Evolutionary conservation across 139 green algal genomes (phyloP), one percentile per base, ranked within the genome.

Genomic region (Chlorella sorokiniana): DNA sequence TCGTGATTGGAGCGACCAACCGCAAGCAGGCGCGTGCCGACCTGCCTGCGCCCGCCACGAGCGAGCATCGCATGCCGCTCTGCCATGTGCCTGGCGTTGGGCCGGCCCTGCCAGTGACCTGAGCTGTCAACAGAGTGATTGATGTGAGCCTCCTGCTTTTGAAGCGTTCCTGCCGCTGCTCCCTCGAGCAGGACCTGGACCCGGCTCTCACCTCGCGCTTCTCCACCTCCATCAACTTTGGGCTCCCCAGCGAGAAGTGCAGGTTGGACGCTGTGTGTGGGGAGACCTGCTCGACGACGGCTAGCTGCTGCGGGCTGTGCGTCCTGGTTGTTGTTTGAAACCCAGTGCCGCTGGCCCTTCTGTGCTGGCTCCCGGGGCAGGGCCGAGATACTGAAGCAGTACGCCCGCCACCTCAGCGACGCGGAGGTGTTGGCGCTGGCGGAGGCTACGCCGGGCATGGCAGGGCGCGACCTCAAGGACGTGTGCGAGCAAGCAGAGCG

Each of bases 1-100:
- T 98, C 2, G 86, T 98, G 22, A 95, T 98, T 20, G 95, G 90
- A 1, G 94, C 95, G 40, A 98, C 95, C 74, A 98, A 98, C 88
- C 83, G 94, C 25, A 69, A 68, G 41, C 59, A 91, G 70, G 94
- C 97, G 83, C 77, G 98, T 16, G 16, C 14, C 14, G 14, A 25
- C 48, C 48, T 25, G 48, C 76, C 76, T 93, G 0, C 93, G 92
- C 9, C 88, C n/a, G n/a, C n/a, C n/a, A n/a, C n/a, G n/a, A n/a
- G n/a, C 63, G 14, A 11, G 63, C 33, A 40, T 10, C 18, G 33
- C 14, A 70, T 70, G 48, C 48, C 48, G 48, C 48, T 16, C 11
- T 11, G 14, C 11, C 48, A n/a, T n/a, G n/a, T n/a, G n/a, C n/a
- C n/a, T n/a, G n/a, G n/a, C n/a, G n/a, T n/a, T n/a, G n/a, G n/a